These are phyloP conservation scores for Anethum foeniculum DNA, from an alignment of 140 eudicot genomes.

Conservation along the genomic window DNA sequence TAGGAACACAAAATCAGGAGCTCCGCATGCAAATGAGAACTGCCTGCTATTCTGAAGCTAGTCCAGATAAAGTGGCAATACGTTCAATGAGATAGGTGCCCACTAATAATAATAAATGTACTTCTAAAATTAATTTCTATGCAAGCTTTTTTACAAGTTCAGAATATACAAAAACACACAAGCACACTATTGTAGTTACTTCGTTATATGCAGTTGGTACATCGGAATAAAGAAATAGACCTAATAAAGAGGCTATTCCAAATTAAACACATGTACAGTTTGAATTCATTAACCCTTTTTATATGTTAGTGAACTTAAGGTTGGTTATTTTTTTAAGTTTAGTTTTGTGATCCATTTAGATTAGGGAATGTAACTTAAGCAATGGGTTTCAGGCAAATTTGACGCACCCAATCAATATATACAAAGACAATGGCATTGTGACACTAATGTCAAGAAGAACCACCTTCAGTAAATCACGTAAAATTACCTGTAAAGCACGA, in stretches of 20 bases:
- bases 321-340: not conserved
- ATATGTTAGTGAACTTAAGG: not conserved
- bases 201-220: not conserved
- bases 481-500: constrained; percentile 63
- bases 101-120: not conserved
- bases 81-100: not conserved
- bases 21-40: not conserved
- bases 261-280: not conserved
- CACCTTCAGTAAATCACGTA: constrained; percentile 1
- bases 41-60: not conserved
- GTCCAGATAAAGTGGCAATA: not conserved
- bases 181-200: not conserved
- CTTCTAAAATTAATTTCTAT: not conserved
- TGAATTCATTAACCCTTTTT: not conserved
- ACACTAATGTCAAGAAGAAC: not conserved
- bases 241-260: not conserved
- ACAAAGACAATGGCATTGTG: not conserved
- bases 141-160: not conserved
- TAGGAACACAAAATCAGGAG: not conserved
- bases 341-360: not conserved
- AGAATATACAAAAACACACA: not conserved
- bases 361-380: not conserved
- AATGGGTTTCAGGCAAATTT: not conserved
- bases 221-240: not conserved
- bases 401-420: not conserved